Conservation (phyloP, 2,329 filamentous ascomycete genomes). For the Ilyonectria destructans region DNA sequence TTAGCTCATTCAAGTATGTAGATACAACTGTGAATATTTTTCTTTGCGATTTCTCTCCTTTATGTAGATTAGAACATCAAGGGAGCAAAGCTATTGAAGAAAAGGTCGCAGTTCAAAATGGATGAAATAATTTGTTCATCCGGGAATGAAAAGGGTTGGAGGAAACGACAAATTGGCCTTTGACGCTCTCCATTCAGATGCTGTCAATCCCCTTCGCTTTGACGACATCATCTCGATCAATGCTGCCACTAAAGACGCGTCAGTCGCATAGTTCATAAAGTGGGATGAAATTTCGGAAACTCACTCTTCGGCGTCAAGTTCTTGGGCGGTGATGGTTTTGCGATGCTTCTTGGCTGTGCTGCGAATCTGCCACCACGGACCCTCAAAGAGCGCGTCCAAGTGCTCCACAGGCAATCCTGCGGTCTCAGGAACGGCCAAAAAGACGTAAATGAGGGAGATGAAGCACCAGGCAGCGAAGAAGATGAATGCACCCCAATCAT, state of each 20-base stretch:
- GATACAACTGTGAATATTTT: background rate
- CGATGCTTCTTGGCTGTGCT: constrained; percentile 30
- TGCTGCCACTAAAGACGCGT: constrained; percentile 8
- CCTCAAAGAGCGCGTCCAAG: constrained; percentile 55
- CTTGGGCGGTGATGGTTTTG: constrained; percentile 14
- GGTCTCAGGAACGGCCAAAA: constrained; percentile 58
- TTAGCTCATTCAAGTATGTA: background rate
- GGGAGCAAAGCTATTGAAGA: background rate
- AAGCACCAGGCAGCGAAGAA: constrained; percentile 57
- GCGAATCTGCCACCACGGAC: constrained; percentile 41
- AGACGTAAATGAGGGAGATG: constrained; percentile 56
- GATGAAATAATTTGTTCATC: background rate
- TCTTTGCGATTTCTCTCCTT: background rate
- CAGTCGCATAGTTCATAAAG: background rate
- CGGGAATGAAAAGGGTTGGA: background rate
- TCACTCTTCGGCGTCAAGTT: constrained; percentile 32
- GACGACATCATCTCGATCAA: constrained; percentile 9
- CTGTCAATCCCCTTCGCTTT: background rate
- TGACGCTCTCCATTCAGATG: background rate
- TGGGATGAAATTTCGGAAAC: background rate
- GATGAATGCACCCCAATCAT: constrained; percentile 60
- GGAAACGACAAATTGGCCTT: background rate
- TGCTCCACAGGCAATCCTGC: constrained; percentile 58
- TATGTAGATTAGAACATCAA: background rate
- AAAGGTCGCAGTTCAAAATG: background rate